phyloP scores from a whole-genome alignment of 73 alveolate genomes.

The Paramecium octaurelia region DNA sequence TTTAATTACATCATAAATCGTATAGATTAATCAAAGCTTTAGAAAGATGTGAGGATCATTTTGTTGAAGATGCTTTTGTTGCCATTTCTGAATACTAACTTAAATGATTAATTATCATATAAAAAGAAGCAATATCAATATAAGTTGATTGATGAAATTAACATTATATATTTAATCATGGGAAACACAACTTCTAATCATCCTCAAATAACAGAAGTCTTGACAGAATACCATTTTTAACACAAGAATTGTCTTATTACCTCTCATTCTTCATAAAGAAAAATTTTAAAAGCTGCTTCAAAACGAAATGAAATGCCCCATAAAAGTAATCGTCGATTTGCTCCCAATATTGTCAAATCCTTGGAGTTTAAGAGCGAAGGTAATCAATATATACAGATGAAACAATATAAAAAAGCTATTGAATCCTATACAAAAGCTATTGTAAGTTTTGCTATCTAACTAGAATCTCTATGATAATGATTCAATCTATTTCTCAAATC shows the following conservation, averaged over 20 bases:
- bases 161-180: background rate
- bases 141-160: background rate
- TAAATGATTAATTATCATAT: background rate
- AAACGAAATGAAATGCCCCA: background rate
- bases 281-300: background rate
- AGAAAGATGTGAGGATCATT: background rate
- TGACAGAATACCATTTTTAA: background rate
- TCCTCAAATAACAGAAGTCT: background rate
- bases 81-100: background rate
- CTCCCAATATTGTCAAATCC: background rate
- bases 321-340: background rate
- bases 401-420: background rate
- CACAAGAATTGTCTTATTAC: background rate
- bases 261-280: background rate
- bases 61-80: background rate
- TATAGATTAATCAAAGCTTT: background rate
- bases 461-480: background rate
- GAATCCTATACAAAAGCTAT: constrained; percentile 21
- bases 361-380: background rate
- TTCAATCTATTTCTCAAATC: background rate
- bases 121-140: background rate
- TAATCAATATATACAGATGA: background rate
- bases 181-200: background rate
- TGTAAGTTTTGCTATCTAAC: background rate
- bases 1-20: background rate